phyloP scores from a whole-genome alignment of 1,139 yeast species.

The Suhomyces guaymorum region DNA sequence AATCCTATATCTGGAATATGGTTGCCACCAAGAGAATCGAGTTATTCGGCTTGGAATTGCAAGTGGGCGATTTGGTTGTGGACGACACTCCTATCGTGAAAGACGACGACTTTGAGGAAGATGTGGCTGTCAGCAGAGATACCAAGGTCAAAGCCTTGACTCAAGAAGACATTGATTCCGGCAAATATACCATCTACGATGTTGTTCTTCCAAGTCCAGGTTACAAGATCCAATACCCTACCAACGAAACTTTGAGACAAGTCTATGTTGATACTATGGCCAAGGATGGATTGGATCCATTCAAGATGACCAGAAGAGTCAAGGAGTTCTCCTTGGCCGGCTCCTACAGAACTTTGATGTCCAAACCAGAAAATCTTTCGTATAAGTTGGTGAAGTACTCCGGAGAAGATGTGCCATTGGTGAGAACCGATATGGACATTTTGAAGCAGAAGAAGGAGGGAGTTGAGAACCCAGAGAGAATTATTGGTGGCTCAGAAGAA shows the following conservation, averaged over 20 bases:
- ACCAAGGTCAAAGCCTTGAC: slow-evolving; percentile 71
- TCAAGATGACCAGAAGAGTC: slow-evolving; percentile 78
- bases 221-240: slow-evolving; percentile 80
- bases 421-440: slow-evolving; percentile 80
- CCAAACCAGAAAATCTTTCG: slow-evolving; percentile 64
- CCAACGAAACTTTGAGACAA: slow-evolving; percentile 57
- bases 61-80: slow-evolving; percentile 81
- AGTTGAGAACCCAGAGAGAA: slow-evolving; percentile 6
- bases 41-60: slow-evolving; percentile 66
- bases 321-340: slow-evolving; percentile 92
- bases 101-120: slow-evolving; percentile 57
- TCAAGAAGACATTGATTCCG: slow-evolving; percentile 63
- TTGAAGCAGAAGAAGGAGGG: slow-evolving; percentile 42
- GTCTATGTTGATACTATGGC: slow-evolving; percentile 76
- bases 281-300: slow-evolving; percentile 79
- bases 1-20: slow-evolving; percentile 90
- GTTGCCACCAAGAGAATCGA: slow-evolving; percentile 80
- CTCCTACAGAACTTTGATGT: slow-evolving; percentile 75
- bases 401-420: slow-evolving; percentile 65
- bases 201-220: slow-evolving; percentile 95
- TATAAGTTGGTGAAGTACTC: slow-evolving; percentile 65
- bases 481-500: slow-evolving; percentile 16
- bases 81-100: slow-evolving; percentile 34
- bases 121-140: slow-evolving; percentile 54
- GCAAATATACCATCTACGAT: slow-evolving; percentile 71